These are phyloP conservation scores for Protomyces pachydermus DNA, from an alignment of 1,139 yeast genomes.

Conservation along the genomic window DNA sequence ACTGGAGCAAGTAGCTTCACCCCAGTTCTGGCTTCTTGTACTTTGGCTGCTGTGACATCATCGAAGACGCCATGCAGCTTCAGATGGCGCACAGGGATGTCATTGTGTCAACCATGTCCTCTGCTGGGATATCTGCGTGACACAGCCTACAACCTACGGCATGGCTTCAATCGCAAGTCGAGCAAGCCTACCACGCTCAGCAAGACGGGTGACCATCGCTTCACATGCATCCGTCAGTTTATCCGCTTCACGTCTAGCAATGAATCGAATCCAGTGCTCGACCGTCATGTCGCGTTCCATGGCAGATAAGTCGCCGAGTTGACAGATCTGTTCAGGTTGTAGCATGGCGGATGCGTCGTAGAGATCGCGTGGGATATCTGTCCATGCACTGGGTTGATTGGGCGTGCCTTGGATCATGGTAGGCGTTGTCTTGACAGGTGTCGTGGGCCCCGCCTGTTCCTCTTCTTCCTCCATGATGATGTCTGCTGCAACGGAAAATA, in stretches of 20 bases:
- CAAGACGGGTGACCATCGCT: conserved; percentile 37
- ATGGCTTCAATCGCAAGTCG: conserved; percentile 11
- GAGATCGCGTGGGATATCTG: conserved; percentile 44
- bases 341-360: conserved; percentile 47
- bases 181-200: conserved; percentile 36
- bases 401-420: not conserved
- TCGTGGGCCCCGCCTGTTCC: not conserved
- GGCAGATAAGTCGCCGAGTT: conserved; percentile 40
- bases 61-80: no score
- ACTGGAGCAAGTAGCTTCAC: no score
- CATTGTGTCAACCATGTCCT: no score
- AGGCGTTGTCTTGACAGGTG: not conserved
- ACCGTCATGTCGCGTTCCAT: conserved; percentile 66
- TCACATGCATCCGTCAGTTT: conserved; percentile 39
- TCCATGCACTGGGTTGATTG: conserved; percentile 36
- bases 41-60: no score
- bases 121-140: no score
- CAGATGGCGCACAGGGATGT: no score
- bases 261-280: conserved; percentile 59
- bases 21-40: no score
- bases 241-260: conserved; percentile 39
- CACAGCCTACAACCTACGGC: not conserved
- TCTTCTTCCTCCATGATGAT: not conserved
- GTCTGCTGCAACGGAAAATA: not conserved
- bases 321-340: not conserved